Base-by-base conservation (phyloP, 108 stramenopile genomes). In the Stephanodiscus minutulus region DNA sequence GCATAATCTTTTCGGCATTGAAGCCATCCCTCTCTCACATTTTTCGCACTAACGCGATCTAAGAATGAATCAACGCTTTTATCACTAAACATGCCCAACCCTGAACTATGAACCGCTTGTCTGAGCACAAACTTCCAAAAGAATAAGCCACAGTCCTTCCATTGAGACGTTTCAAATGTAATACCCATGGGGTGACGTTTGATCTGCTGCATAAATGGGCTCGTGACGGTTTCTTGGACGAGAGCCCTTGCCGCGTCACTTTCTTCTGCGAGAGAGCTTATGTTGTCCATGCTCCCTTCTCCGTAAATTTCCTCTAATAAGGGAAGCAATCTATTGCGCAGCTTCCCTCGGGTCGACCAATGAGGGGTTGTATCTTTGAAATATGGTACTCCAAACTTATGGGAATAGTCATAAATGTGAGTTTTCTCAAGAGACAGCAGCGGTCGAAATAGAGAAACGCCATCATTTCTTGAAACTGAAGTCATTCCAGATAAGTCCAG, bases 321-420 rank as follows among this genome's bases (percentile, higher is more conserved):
- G 0, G 98, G 97, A 12, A 97, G 50, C n/a, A 99, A 83, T 69
- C 91, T 83, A 64, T 93, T 94, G 21, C 97, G 85, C 13, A 98
- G 71, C 71, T 98, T 97, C 8, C 98, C 98, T 61, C 98, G 68
- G 33, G 98, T 99, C 0, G 93, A 95, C 98, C 98, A 98, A 57
- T 85, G 78, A 9, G 96, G 97, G 29, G 96, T 96, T 9, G 95
- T 94, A 74, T 97, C 97, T 73, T 97, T 97, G 73, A 97, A 97
- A 62, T 94, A 97, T 7, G 97, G 97, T 60, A 99, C 96, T 22
- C 97, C 96, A 74, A 82, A 97, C 39, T 63, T 87, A 66, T 97
- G 95, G 8, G 98, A 94, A 71, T 96, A 98, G 69, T 91, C 93
- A 72, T 85, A 90, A 5, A 98, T 82, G 27, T 76, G 77, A 46